phyloP scores from a whole-genome alignment of 352 stramenopile genomes.

The Phytophthora parvispora region DNA sequence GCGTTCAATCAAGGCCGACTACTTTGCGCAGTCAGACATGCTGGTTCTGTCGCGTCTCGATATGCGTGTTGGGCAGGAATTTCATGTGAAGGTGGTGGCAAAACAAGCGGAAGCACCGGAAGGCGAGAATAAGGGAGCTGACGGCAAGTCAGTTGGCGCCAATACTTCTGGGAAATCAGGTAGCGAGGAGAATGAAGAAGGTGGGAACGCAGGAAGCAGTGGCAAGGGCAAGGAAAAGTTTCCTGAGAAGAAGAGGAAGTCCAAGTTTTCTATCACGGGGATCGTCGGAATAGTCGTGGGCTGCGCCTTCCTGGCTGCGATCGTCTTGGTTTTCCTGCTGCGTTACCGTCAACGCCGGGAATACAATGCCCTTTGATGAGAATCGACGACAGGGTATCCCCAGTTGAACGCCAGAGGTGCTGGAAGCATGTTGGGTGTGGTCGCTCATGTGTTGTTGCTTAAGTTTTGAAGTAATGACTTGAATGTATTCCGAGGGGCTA shows the following conservation, averaged over 20 bases:
- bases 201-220: not conserved
- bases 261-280: constrained; percentile 40
- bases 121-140: constrained; percentile 23
- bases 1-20: constrained; percentile 52
- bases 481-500: no score
- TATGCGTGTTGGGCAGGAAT: constrained; percentile 54
- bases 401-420: constrained; percentile 1
- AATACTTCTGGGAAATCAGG: constrained; percentile 36
- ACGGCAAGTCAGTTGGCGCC: constrained; percentile 28
- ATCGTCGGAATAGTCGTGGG: constrained; percentile 64
- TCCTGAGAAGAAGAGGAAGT: constrained; percentile 25
- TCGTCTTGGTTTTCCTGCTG: constrained; percentile 54
- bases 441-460: no score
- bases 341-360: constrained; percentile 43
- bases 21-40: constrained; percentile 77
- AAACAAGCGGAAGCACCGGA: constrained; percentile 21
- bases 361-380: constrained; percentile 62
- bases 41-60: constrained; percentile 63
- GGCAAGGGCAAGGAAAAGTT: constrained; percentile 8
- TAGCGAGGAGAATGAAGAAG: constrained; percentile 14
- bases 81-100: constrained; percentile 54
- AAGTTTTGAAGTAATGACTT: no score
- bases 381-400: not conserved
- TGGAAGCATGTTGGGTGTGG: constrained; percentile 18
- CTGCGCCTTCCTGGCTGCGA: constrained; percentile 45